These are phyloP conservation scores for Melaleuca quinquenervia DNA, from an alignment of 345 rosid genomes.

Conservation along the genomic window DNA sequence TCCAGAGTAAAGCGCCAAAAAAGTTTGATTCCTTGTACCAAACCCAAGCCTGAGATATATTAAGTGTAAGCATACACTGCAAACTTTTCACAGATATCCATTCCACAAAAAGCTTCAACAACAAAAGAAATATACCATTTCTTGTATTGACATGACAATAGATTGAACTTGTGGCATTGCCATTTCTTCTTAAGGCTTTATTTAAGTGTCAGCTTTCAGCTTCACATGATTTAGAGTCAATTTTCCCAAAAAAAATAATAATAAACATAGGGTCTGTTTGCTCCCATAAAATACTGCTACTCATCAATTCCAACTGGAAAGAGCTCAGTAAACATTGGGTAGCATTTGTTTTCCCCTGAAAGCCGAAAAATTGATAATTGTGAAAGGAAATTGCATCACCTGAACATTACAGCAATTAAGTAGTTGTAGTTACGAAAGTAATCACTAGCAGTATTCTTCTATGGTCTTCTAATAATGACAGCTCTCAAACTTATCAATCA, in stretches of 20 bases:
- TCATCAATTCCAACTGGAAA: not conserved
- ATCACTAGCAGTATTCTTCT: not conserved
- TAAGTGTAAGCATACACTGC: not conserved
- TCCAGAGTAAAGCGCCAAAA: constrained; percentile 37
- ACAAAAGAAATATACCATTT: not conserved
- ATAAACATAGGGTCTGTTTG: not conserved
- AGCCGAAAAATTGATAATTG: not conserved
- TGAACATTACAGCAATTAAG: not conserved
- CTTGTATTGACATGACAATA: not conserved
- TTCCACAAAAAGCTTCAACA: not conserved
- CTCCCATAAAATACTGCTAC: not conserved
- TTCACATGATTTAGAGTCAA: not conserved
- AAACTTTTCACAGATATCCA: not conserved
- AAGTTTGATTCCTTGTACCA: constrained; percentile 52
- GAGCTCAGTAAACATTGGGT: not conserved
- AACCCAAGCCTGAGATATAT: constrained; percentile 48
- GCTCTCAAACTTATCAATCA: not conserved
- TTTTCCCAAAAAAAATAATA: not conserved
- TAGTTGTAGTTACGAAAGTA: not conserved
- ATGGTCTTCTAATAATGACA: not conserved
- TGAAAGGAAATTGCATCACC: not conserved
- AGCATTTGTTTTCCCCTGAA: not conserved
- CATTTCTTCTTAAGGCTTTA: not conserved
- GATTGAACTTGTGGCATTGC: not conserved
- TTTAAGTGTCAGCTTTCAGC: not conserved